Evolutionary conservation across 192 early-diverging fungal species (phyloP).

Genomic region (Geosiphon pyriformis): DNA sequence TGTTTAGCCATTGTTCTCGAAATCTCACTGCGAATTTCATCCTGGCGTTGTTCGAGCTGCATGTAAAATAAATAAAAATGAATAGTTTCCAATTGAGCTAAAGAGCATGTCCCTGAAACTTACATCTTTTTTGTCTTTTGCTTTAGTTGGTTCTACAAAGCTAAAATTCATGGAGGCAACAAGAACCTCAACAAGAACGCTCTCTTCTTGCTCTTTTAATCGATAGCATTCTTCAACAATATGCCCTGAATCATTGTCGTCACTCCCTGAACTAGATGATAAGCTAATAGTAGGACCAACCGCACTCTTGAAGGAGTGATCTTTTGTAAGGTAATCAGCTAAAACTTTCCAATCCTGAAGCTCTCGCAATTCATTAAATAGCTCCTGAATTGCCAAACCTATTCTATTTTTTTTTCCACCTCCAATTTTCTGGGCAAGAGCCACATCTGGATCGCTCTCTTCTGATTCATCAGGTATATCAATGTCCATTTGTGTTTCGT

Average conservation of each 20-base stretch:
- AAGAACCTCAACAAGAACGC: constrained; percentile 46
- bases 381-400: constrained; percentile 35
- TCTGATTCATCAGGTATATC: constrained; percentile 4
- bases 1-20: constrained; percentile 37
- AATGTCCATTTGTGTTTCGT: background rate
- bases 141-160: constrained; percentile 23
- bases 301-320: constrained; percentile 23
- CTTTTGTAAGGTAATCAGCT: constrained; percentile 44
- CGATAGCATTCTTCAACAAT: constrained; percentile 36
- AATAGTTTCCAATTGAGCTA: background rate
- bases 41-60: constrained; percentile 32
- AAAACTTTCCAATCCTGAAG: constrained; percentile 47
- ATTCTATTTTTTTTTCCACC: constrained; percentile 37
- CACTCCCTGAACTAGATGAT: background rate
- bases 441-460: background rate
- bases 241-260: background rate
- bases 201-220: constrained; percentile 48
- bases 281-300: background rate
- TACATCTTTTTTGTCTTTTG: constrained; percentile 34
- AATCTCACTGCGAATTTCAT: constrained; percentile 36
- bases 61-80: background rate
- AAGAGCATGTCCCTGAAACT: background rate
- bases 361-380: constrained; percentile 33
- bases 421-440: constrained; percentile 25
- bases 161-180: constrained; percentile 37